Evolutionary conservation across 1,284 basidiomycete genomes (phyloP), one percentile per base, ranked within the genome.

Genomic region (Melampsora occidentalis): DNA sequence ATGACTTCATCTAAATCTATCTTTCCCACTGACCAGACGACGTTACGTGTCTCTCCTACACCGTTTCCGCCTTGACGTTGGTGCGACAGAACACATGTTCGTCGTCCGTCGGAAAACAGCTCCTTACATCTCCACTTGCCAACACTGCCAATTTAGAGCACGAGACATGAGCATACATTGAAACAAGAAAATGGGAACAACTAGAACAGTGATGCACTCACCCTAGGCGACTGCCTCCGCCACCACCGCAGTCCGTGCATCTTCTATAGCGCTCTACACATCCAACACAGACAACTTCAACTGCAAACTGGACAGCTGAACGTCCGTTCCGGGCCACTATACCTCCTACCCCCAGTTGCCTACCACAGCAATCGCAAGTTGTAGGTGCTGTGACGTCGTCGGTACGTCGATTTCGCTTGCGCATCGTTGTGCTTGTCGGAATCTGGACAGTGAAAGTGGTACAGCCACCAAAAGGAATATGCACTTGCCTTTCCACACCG

Each of bases 101-200:
- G 84, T 35, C 84, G 80, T 4, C 83, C 83, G 3, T 81, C 81
- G 57, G 82, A 82, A 80, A 85, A 85, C 39, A 85, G 82, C 78
- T 85, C 83, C 78, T 85, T 85, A 68, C 82, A 82, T 16, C 85
- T 80, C 84, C 84, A 85, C 80, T 85, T 85, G 5, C 85, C 85
- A 31, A 84, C 84, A 1, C 84, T 84, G 7, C 83, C 79, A n/a
- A 83, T 78, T 9, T 4, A 25, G 22, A 25, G 33, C 22, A 28
- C 28, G 25, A 63, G 18, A 20, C 20, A 63, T 63, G 0, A 63
- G 33, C 31, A n/a, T 5, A 31, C 12, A 39, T 18, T 14, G 5
- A 16, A 1, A 62, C 51, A n/a, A 69, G 48, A 53, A 69, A 68
- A 59, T 1, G 12, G 35, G n/a, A 33, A 6, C 7, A 2, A n/a